Evolutionary conservation across 2,329 filamentous ascomycete genomes (phyloP), one percentile per base, ranked within the genome.

Genomic region (Penicillium thymicola): DNA sequence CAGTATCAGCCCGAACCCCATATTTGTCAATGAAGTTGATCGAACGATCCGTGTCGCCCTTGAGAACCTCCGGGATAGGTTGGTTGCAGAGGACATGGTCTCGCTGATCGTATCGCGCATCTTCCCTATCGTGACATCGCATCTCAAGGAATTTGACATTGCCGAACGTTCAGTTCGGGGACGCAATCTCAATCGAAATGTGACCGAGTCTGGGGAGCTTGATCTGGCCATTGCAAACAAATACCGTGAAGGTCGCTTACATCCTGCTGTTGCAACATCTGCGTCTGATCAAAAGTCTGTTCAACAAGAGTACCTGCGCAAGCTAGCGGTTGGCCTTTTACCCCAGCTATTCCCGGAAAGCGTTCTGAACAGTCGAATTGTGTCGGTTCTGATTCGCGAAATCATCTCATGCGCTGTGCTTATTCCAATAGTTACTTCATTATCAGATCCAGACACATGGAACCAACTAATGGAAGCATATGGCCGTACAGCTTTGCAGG

Each of bases 171-270:
- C 86, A 9, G 90, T 99, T 11, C 85, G 93, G 52, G 95, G 95
- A 13, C 89, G 87, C 71, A 90, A 96, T 73, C 79, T 97, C 55
- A 94, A 92, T 65, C 86, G 90, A 51, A 92, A 88, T 62, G 87
- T 99, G 54, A 97, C 95, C 3, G 94, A 99, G 76, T 96, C 92
- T 0, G 93, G 97, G 70, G 94, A 99, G 80, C 79, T 99, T 66
- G 92, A 97, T 73, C 80, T 96, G 63, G 94, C 94, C 2, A 96
- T 99, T 73, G 94, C 94, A n/a, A 88, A 85, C 40, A 97, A 96
- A 75, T 99, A 94, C 74, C 88, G 84, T 53, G 89, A 95, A 71
- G 93, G 93, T 27, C 90, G 89, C 61, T 79, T 99, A 57, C 95
- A 99, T 70, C 83, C 90, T 5, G 94, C 94, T 5, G 92, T 90